Conservation (phyloP, 2,329 filamentous ascomycete genomes). For the Talaromyces islandicus region DNA sequence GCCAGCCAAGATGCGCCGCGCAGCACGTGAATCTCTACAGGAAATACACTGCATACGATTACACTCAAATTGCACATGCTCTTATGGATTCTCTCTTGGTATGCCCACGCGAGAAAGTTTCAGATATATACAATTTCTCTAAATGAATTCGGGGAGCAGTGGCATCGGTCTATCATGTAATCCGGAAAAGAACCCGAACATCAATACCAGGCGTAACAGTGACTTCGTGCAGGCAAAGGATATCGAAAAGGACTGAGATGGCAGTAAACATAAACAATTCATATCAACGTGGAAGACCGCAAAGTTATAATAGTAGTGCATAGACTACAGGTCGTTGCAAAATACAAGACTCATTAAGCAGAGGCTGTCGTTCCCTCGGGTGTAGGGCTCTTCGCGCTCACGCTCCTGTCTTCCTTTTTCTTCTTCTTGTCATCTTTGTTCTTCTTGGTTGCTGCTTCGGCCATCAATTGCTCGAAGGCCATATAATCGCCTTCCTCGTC, state of each 20-base stretch:
- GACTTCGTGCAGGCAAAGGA: slow-evolving; percentile 2
- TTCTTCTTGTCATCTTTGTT: slow-evolving; percentile 73
- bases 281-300: slow-evolving; percentile 6
- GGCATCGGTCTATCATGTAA: slow-evolving; percentile 4
- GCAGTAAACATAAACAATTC: slow-evolving; percentile 1
- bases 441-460: slow-evolving; percentile 93
- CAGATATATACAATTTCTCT: not conserved
- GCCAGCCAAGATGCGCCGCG: slow-evolving; percentile 1
- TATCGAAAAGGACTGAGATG: slow-evolving; percentile 2
- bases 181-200: not conserved
- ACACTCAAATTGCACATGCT: not conserved
- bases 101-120: not conserved
- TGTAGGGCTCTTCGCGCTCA: slow-evolving; percentile 12
- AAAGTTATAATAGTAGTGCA: not conserved
- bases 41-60: not conserved
- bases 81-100: not conserved
- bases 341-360: not conserved
- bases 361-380: not conserved
- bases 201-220: not conserved
- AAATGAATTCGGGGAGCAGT: not conserved
- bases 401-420: slow-evolving; percentile 43
- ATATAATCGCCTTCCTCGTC: slow-evolving; percentile 99
- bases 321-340: not conserved
- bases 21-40: slow-evolving; percentile 7
- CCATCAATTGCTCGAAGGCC: slow-evolving; percentile 96